These are phyloP conservation scores for Tubosaeta sp. DNA, from an alignment of 768 basidiomycete species.

Conservation along the genomic window DNA sequence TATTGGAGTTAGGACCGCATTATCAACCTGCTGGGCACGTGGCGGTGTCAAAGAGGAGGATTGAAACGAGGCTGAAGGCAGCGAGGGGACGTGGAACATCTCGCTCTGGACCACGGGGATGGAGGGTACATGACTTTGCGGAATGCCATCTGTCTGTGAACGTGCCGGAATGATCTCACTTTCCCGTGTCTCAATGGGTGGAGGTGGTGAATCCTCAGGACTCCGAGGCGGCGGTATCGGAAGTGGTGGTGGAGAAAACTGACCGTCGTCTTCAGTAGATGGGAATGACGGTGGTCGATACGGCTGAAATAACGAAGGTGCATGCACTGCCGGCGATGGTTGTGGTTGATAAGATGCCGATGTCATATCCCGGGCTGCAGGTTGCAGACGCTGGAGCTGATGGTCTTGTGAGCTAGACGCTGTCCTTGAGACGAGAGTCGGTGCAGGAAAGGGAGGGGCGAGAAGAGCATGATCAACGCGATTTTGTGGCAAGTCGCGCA, in stretches of 20 bases:
- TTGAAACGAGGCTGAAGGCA: neutral
- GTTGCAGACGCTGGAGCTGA: slow-evolving; percentile 11
- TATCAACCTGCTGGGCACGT: slow-evolving; percentile 6
- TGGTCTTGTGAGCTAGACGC: slow-evolving; percentile 22
- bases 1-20: neutral
- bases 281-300: slow-evolving; percentile 21
- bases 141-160: slow-evolving; percentile 7
- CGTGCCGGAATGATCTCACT: slow-evolving; percentile 25
- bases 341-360: slow-evolving; percentile 16
- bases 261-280: slow-evolving; percentile 11
- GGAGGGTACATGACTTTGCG: neutral
- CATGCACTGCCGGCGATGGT: slow-evolving; percentile 5
- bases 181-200: slow-evolving; percentile 20
- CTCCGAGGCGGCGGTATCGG: slow-evolving; percentile 28
- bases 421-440: slow-evolving; percentile 23
- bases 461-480: slow-evolving; percentile 23
- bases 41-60: neutral
- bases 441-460: slow-evolving; percentile 25
- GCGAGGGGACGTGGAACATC: slow-evolving; percentile 22
- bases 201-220: slow-evolving; percentile 18
- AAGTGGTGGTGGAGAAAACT: slow-evolving; percentile 27
- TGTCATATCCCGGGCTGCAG: slow-evolving; percentile 7
- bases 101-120: slow-evolving; percentile 20
- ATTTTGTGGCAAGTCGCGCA: slow-evolving; percentile 21
- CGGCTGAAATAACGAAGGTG: slow-evolving; percentile 23